Evolutionary conservation across 148 eudicot species (phyloP).

Genomic region (Vaccinium macrocarpon): DNA sequence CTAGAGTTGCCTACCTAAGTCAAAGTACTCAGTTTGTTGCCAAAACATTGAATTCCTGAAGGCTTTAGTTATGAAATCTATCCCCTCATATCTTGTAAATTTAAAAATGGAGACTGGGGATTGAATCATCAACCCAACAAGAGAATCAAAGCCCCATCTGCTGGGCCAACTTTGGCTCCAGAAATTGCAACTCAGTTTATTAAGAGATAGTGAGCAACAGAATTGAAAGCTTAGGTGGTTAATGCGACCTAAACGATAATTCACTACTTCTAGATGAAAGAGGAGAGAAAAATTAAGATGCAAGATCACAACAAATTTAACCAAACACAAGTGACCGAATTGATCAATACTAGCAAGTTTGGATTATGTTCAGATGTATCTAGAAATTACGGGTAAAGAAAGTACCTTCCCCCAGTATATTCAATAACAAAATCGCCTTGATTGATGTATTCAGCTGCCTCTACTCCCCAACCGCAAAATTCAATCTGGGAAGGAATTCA

Average conservation of each 20-base stretch:
- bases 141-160: no score
- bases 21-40: no score
- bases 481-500: slow-evolving; percentile 51
- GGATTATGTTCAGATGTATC: not conserved
- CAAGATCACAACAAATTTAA: not conserved
- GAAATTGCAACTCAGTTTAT: not conserved
- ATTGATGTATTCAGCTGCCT: slow-evolving; percentile 57
- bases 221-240: not conserved
- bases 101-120: no score
- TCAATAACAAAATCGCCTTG: slow-evolving; percentile 69
- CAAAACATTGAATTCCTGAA: no score
- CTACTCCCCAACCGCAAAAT: slow-evolving; percentile 86
- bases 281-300: not conserved
- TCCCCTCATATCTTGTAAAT: no score
- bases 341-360: not conserved
- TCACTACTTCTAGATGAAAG: not conserved
- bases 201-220: not conserved
- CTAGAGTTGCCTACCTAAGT: no score
- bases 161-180: not conserved
- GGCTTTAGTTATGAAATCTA: no score
- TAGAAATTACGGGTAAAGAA: not conserved
- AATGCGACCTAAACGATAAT: not conserved
- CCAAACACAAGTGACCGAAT: not conserved
- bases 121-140: no score
- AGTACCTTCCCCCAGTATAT: slow-evolving; percentile 92